Base-by-base conservation (phyloP, 139 green algal genomes). In the Tetradesmus obliquus region DNA sequence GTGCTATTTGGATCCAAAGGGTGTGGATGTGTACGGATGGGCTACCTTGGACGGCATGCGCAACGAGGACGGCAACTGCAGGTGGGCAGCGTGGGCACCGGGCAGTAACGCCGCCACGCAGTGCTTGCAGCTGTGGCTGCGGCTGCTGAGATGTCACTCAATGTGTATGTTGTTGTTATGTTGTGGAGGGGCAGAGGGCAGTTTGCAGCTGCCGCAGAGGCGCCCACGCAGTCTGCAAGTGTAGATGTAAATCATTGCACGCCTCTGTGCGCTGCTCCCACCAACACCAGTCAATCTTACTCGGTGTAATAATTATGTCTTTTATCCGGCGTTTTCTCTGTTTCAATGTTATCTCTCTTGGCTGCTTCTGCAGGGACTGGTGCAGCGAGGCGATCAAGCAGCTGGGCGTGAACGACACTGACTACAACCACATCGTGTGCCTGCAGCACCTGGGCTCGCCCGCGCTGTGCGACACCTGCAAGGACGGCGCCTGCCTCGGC, bases 21-120 rank as follows among this genome's bases (percentile, higher is more conserved):
- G 86, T 2, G 71, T 90, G 20, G 86, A 90, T 83, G 86, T 90
- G 51, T 90, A 90, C 55, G 86, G 86, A 1, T 90, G 86, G 86
- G 86, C 54, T 15, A 84, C 71, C n/a, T 71, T 84, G 69, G 53
- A 60, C 45, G 69, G 12, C 32, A 90, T 84, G 86, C 13, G 86
- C 1, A 83, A 2, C 3, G n/a, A 55, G n/a, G 9, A 54, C 2
- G 86, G 86, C 22, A 1, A 66, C 7, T 90, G 86, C 86, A 90
- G 45, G 85, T 89, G 60, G n/a, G 84, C 58, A 3, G 20, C 13
- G 32, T 45, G 32, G 32, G 32, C 32, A 45, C 32, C 32, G 32
- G 32, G 32, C 32, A 45, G 32, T 45, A 45, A 45, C 32, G 32
- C 32, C 32, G 32, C 32, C 32, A 45, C 32, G 32, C 32, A 45